Evolutionary conservation across 2,329 filamentous ascomycete species (phyloP).

Genomic region (Colletotrichum sojae): DNA sequence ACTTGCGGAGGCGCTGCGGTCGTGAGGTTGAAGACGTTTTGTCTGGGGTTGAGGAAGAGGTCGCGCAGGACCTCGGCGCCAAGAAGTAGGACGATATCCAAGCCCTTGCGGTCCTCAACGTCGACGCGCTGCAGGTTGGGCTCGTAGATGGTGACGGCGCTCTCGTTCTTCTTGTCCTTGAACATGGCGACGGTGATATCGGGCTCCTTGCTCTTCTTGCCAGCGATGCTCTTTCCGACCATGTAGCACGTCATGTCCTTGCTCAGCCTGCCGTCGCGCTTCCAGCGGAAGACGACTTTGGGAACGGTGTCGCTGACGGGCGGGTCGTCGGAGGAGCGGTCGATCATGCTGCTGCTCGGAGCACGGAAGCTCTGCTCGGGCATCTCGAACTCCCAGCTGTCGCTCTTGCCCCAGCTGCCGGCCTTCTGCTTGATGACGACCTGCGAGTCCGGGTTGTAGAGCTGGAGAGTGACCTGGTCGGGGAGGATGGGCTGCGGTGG

Average conservation of each 20-base stretch:
- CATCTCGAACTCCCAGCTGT: conserved; percentile 93
- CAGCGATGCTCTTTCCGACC: conserved; percentile 81
- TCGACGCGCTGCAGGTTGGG: conserved; percentile 92
- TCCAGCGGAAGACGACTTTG: conserved; percentile 89
- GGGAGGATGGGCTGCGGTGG: conserved; percentile 79
- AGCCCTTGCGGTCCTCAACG: conserved; percentile 92
- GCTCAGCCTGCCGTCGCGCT: conserved; percentile 85
- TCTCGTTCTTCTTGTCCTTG: conserved; percentile 76
- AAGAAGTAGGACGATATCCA: conserved; percentile 84
- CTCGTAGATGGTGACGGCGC: conserved; percentile 86
- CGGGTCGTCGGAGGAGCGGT: conserved; percentile 72
- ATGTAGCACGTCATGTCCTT: conserved; percentile 93
- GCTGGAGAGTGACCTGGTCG: conserved; percentile 83
- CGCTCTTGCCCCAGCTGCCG: conserved; percentile 83
- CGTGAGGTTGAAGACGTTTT: conserved; percentile 84
- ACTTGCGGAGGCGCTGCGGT: conserved; percentile 55
- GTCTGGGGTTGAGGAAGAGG: conserved; percentile 74
- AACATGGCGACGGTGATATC: conserved; percentile 96
- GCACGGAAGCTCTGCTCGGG: conserved; percentile 87
- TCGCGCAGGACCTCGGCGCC: conserved; percentile 76
- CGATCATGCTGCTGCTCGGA: conserved; percentile 84
- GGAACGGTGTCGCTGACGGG: conserved; percentile 69
- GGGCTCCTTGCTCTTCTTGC: conserved; percentile 88
- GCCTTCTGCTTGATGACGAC: conserved; percentile 79
- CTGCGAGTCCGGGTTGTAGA: conserved; percentile 95